Percentiles rank a stretch among this genome's conserved stretches.
Conservation (phyloP, 2,329 filamentous ascomycete species). For the Colletotrichum sp. region DNA sequence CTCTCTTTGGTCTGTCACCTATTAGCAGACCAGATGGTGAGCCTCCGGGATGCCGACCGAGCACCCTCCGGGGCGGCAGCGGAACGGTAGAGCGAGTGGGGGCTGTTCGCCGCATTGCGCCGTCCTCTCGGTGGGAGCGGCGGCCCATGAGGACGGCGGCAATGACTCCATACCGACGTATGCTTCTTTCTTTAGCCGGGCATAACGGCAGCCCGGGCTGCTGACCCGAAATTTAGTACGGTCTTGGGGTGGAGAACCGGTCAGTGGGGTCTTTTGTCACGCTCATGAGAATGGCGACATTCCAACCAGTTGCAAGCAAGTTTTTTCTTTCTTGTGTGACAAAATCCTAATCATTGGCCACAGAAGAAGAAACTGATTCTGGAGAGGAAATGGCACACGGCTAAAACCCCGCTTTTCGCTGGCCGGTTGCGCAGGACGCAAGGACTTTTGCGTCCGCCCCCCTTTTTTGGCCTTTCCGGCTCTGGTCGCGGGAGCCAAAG, state of each 20-base stretch:
- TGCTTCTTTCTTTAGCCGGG: not conserved
- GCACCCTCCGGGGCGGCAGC: not conserved
- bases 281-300: not conserved
- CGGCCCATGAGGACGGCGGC: not conserved
- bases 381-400: not conserved
- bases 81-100: not conserved
- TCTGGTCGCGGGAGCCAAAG: not conserved
- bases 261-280: not conserved
- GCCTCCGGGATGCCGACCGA: not conserved
- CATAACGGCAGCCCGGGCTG: not conserved
- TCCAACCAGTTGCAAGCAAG: not conserved
- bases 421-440: not conserved
- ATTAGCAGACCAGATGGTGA: not conserved
- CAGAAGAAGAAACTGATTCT: not conserved
- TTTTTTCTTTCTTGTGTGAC: not conserved
- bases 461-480: not conserved
- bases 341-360: not conserved
- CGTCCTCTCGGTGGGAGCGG: not conserved
- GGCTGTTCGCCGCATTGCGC: not conserved
- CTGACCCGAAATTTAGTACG: not conserved
- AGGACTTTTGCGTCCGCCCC: not conserved
- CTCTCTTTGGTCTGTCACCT: not conserved
- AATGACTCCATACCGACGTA: not conserved
- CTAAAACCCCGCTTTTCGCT: not conserved
- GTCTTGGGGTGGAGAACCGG: not conserved